These are phyloP conservation scores for Pterulicium gracile DNA, from an alignment of 1,284 basidiomycete genomes.

Conservation along the genomic window DNA sequence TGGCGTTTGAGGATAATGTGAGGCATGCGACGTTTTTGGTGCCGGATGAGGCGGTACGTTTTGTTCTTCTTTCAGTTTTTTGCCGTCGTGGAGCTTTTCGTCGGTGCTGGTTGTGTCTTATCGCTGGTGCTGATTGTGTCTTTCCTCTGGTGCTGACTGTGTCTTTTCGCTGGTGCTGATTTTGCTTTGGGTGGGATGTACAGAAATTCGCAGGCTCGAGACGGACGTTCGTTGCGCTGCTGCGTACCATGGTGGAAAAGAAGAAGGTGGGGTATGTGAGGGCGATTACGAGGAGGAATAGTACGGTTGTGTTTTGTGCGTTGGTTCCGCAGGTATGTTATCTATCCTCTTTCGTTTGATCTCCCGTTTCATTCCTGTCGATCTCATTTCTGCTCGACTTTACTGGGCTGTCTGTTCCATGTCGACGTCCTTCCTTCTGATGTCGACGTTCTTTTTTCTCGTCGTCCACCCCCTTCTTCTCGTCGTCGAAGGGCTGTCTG, in stretches of 20 bases:
- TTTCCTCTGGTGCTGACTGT: too few relatives aligned
- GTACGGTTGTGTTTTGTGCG: constrained; percentile 74
- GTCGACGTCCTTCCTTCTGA: too few relatives aligned
- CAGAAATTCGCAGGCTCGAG: constrained; percentile 85
- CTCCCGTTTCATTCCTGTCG: background rate
- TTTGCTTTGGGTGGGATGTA: too few relatives aligned
- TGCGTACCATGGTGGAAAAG: constrained; percentile 77
- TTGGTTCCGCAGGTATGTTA: constrained; percentile 73
- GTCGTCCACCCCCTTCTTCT: too few relatives aligned
- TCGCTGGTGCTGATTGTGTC: too few relatives aligned
- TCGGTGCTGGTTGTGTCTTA: too few relatives aligned
- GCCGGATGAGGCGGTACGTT: constrained; percentile 75
- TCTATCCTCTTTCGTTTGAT: constrained; percentile 2
- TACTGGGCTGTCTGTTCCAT: too few relatives aligned
- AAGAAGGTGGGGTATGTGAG: constrained; percentile 76
- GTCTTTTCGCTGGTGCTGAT: too few relatives aligned
- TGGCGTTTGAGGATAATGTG: constrained; percentile 81
- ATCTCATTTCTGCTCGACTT: constrained; percentile 5
- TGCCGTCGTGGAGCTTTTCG: too few relatives aligned
- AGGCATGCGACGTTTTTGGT: constrained; percentile 91
- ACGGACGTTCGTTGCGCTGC: constrained; percentile 81
- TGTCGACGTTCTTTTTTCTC: too few relatives aligned
- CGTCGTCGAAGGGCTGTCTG: too few relatives aligned
- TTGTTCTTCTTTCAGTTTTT: constrained; percentile 1
- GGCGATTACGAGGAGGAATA: constrained; percentile 61